Evolutionary conservation across 352 stramenopile species (phyloP), one percentile per base, ranked within the genome.

Genomic region (Globisporangium heterothallicum): DNA sequence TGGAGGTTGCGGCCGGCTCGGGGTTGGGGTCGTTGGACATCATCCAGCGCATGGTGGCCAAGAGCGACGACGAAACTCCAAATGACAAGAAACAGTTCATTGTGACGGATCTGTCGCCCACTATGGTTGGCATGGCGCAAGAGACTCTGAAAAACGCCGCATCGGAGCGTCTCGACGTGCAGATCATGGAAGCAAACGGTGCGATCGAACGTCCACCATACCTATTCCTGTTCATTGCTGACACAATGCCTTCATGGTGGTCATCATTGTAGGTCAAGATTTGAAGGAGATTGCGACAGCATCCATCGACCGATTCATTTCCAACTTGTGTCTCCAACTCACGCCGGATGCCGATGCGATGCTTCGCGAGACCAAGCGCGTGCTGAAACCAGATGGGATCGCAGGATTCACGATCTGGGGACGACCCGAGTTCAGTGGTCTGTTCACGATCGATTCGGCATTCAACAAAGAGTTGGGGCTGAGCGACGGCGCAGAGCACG

Each of bases 381-480:
- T 82, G 26, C 43, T 85, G 26, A 58, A 43, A 0, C 6, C 50
- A 6, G 64, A 72, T 24, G 71, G 74, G 0, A 48, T 82, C 21
- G 74, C 70, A 3, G 68, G 74, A 2, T 82, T 85, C 42, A 79
- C 70, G 22, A 85, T 82, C 59, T 85, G 74, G 74, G 74, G 58
- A 12, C 63, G 48, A 3, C 70, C 68, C 6, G 74, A 80, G 44
- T 53, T 63, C 43, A 80, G 66, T 25, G 68, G 61, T 7, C 65
- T 58, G 18, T 85, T 85, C 47, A 48, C 56, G 18, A 66, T 68
- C 46, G 46, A 59, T 32, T 42, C 53, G 26, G 38, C 36, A 24
- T 49, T 64, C 19, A 49, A 46, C 45, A 69, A 69, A 41, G 61
- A 77, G 45, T 24, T 79, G 2, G 67, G 67, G 3, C 49, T 70